These are phyloP conservation scores for Teunomyces stri DNA, from an alignment of 805 yeast genomes.

Conservation along the genomic window DNA sequence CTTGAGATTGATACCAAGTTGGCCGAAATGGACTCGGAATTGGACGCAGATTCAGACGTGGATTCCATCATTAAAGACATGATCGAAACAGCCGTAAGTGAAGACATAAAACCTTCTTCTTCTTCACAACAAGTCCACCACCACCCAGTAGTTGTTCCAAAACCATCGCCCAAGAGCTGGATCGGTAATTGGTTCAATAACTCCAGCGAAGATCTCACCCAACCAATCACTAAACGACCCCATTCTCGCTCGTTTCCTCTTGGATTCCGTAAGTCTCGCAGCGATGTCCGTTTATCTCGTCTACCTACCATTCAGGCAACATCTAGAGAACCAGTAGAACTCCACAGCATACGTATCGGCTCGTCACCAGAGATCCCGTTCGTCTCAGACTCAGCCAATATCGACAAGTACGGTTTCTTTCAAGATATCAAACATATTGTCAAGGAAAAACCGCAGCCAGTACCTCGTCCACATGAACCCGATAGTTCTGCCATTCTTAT, in stretches of 20 bases:
- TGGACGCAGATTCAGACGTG: constrained; percentile 5
- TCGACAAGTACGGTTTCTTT: constrained; percentile 52
- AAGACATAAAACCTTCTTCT: constrained; percentile 9
- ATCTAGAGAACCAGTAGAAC: constrained; percentile 40
- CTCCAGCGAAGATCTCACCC: constrained; percentile 6
- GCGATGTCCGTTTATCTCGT: not conserved
- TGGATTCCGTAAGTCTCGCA: not conserved
- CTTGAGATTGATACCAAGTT: constrained; percentile 34
- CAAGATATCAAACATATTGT: constrained; percentile 16
- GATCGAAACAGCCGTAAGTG: constrained; percentile 30
- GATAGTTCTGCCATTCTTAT: constrained; percentile 11
- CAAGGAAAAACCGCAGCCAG: constrained; percentile 4
- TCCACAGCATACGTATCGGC: constrained; percentile 26
- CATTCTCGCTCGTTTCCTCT: constrained; percentile 14
- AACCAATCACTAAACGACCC: constrained; percentile 10
- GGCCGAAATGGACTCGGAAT: constrained; percentile 12
- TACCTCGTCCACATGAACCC: not conserved
- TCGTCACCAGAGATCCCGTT: not conserved
- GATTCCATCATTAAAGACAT: constrained; percentile 23
- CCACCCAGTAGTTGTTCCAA: not conserved
- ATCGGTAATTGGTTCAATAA: constrained; percentile 16
- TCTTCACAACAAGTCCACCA: not conserved
- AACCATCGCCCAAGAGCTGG: constrained; percentile 11
- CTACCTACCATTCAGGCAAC: not conserved
- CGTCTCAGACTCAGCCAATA: constrained; percentile 12